A percentile compares a stretch with the other conserved stretches of the same genome.
phyloP scores from a whole-genome alignment of 2,329 filamentous ascomycete species.

The Dothideomycetidae sp. region DNA sequence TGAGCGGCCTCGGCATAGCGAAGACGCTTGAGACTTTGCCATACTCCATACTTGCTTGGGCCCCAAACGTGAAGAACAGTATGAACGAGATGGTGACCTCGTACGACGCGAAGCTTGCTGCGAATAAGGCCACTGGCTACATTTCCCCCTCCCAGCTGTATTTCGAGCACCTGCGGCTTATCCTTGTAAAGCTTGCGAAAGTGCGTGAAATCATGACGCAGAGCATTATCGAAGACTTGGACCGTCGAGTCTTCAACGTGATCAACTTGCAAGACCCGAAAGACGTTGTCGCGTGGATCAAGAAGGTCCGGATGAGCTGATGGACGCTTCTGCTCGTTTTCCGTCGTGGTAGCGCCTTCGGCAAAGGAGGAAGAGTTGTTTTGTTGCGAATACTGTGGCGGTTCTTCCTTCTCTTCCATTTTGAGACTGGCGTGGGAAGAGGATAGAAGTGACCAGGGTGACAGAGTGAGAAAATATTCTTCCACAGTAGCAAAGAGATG shows the following conservation, averaged over 20 bases:
- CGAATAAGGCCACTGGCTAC: not conserved
- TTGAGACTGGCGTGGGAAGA: too few relatives aligned
- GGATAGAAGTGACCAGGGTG: too few relatives aligned
- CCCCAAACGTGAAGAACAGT: not conserved
- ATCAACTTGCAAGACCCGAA: not conserved
- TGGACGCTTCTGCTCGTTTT: too few relatives aligned
- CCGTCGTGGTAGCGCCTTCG: too few relatives aligned
- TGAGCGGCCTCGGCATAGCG: not conserved
- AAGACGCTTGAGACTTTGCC: not conserved
- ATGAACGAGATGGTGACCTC: not conserved
- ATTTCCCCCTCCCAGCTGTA: not conserved
- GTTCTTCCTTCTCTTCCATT: too few relatives aligned
- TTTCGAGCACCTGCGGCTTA: not conserved
- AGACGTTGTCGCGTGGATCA: not conserved
- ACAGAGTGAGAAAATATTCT: too few relatives aligned
- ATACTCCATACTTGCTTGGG: not conserved
- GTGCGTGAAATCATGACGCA: not conserved
- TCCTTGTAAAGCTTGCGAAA: not conserved
- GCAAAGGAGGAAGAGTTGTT: too few relatives aligned
- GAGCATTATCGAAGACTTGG: not conserved
- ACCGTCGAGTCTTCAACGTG: not conserved
- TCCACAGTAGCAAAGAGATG: too few relatives aligned
- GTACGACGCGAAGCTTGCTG: not conserved
- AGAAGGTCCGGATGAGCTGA: not conserved
- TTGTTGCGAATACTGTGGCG: too few relatives aligned